Conservation (phyloP, 345 rosid genomes). For the Citrus sp. region DNA sequence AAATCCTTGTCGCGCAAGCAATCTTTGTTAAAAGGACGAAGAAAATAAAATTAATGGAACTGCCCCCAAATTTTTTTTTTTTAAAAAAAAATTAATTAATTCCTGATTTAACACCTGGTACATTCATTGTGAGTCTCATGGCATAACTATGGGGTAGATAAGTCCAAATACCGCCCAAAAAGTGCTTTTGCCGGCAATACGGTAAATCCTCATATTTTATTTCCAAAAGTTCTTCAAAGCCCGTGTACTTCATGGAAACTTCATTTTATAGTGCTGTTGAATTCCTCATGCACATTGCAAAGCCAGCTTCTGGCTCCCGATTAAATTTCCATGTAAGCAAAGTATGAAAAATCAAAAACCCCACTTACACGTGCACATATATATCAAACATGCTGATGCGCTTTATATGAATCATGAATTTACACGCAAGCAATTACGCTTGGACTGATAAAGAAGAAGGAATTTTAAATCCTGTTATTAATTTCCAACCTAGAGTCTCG, state of each 20-base stretch:
- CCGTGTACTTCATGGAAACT: conserved; percentile 7
- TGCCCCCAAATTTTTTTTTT: not conserved
- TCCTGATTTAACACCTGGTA: not conserved
- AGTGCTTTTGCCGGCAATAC: not conserved
- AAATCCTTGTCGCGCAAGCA: not conserved
- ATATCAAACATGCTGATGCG: not conserved
- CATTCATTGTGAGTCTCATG: not conserved
- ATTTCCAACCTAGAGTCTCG: not conserved
- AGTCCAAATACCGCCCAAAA: not conserved
- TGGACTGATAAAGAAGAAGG: not conserved
- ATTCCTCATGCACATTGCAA: not conserved
- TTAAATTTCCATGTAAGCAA: no score
- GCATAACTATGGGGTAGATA: not conserved
- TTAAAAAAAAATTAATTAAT: no score
- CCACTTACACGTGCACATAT: not conserved
- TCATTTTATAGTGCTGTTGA: not conserved
- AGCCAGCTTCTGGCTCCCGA: no score
- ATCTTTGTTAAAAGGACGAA: not conserved
- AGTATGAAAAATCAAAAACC: not conserved
- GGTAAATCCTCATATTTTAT: no score
- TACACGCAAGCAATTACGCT: conserved; percentile 16
- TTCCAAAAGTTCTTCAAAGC: not conserved
- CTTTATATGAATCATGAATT: no score
- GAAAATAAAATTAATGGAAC: not conserved
- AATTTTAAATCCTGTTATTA: not conserved